Evolutionary conservation across 2,329 filamentous ascomycete species (phyloP).

Genomic region (Didymella lethalis): DNA sequence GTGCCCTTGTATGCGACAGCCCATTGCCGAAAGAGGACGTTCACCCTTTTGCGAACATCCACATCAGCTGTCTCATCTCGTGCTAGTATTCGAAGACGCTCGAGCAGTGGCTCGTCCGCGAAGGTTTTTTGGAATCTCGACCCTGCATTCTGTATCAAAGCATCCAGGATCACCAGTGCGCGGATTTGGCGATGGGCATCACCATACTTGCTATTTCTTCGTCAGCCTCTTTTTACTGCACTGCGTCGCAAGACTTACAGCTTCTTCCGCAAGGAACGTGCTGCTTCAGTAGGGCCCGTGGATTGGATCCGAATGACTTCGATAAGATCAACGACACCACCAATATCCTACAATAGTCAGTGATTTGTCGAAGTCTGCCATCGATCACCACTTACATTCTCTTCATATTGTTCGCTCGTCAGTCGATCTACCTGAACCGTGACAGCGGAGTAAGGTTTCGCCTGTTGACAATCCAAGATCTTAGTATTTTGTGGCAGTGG

Average conservation of each 20-base stretch:
- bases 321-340: conserved; percentile 91
- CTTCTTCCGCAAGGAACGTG: conserved; percentile 93
- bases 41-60: conserved; percentile 87
- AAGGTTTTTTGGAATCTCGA: conserved; percentile 85
- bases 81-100: conserved; percentile 86
- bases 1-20: conserved; percentile 80
- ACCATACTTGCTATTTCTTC: conserved; percentile 78
- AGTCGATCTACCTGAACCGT: conserved; percentile 91
- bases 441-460: conserved; percentile 88
- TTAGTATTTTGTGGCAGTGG: conserved; percentile 38
- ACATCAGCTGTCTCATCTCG: conserved; percentile 85
- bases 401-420: conserved; percentile 87
- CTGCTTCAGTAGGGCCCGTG: conserved; percentile 86
- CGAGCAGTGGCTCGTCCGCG: conserved; percentile 88
- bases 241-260: conserved; percentile 63
- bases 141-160: conserved; percentile 92
- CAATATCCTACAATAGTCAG: conserved; percentile 62
- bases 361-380: too few species aligned
- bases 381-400: conserved; percentile 62
- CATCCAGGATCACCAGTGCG: conserved; percentile 87
- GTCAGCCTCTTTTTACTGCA: conserved; percentile 26
- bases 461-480: conserved; percentile 40
- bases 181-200: conserved; percentile 91
- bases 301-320: conserved; percentile 91
- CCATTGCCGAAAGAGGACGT: conserved; percentile 87